These are phyloP conservation scores for Aspergillus pseudotamarii DNA, from an alignment of 2,329 filamentous ascomycete genomes.

Conservation along the genomic window DNA sequence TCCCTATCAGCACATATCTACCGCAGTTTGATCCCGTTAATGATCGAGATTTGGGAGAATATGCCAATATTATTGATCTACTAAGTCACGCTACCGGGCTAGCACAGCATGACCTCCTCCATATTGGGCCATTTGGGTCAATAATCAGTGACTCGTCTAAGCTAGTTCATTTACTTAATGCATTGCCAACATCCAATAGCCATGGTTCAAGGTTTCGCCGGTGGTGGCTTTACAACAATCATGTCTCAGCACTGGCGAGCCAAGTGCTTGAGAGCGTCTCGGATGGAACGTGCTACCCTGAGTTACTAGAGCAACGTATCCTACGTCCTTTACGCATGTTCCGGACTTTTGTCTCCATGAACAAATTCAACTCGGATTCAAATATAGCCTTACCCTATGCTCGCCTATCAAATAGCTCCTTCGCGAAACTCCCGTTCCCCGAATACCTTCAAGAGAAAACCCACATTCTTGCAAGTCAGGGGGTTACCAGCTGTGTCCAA, in stretches of 20 bases:
- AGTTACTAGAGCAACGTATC: background rate
- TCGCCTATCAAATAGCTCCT: background rate
- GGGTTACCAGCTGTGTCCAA: background rate
- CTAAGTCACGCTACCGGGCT: background rate
- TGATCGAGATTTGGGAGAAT: background rate
- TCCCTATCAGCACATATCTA: background rate
- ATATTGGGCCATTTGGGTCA: background rate
- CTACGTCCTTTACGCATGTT: background rate
- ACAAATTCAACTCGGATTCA: background rate
- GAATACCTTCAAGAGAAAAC: background rate
- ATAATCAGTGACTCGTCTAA: background rate
- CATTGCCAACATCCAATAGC: background rate
- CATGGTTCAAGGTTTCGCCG: background rate
- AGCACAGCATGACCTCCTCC: background rate
- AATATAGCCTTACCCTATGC: background rate
- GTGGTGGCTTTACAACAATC: background rate
- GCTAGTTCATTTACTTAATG: background rate
- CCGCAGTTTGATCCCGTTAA: background rate
- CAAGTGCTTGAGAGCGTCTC: background rate
- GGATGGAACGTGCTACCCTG: background rate
- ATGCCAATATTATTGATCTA: background rate
- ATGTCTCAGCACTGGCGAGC: background rate
- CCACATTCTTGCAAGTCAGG: background rate
- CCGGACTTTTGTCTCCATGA: background rate
- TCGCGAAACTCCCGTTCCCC: background rate